Percentiles rank a stretch among this genome's conserved stretches.
These are phyloP conservation scores for Mycena alexandri DNA, from an alignment of 768 basidiomycete genomes.

Conservation along the genomic window DNA sequence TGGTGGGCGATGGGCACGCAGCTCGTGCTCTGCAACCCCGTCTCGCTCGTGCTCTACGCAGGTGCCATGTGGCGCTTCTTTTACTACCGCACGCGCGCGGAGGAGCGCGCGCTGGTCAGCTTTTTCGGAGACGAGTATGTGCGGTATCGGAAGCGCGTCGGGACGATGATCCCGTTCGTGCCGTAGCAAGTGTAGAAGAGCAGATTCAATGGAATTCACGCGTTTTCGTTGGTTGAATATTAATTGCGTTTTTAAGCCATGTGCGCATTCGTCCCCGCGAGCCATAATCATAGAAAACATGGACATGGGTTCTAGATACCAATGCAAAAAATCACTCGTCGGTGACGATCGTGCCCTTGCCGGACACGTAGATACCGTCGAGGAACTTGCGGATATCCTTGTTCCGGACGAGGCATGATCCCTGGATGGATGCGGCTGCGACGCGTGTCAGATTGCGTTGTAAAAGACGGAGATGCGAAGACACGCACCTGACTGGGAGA, in stretches of 20 bases:
- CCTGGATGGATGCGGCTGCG: slow-evolving; percentile 95
- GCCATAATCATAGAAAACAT: slow-evolving; percentile 37
- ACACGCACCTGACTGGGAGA: slow-evolving; percentile 90
- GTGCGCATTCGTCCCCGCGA: slow-evolving; percentile 1
- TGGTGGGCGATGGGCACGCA: slow-evolving; percentile 99
- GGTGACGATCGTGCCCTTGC: slow-evolving; percentile 73
- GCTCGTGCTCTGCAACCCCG: slow-evolving; percentile 87
- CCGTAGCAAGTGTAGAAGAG: slow-evolving; percentile 56
- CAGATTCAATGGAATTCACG: too few species aligned
- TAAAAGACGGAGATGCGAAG: neutral
- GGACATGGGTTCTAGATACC: slow-evolving; percentile 21
- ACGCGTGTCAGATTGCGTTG: slow-evolving; percentile 16
- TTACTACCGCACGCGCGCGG: slow-evolving; percentile 77
- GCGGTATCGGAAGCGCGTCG: slow-evolving; percentile 78
- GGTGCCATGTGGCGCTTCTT: slow-evolving; percentile 90
- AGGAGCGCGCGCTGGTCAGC: slow-evolving; percentile 80
- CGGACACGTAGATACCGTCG: slow-evolving; percentile 93
- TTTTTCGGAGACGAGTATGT: slow-evolving; percentile 92
- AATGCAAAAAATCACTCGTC: slow-evolving; percentile 53
- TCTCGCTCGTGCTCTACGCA: slow-evolving; percentile 76
- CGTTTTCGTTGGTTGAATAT: too few species aligned
- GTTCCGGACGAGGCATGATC: slow-evolving; percentile 96
- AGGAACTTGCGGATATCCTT: slow-evolving; percentile 99
- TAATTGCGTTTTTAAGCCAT: neutral
- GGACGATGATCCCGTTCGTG: slow-evolving; percentile 91